Conservation (phyloP, 257 asterid species). For the Coffea canephora region DNA sequence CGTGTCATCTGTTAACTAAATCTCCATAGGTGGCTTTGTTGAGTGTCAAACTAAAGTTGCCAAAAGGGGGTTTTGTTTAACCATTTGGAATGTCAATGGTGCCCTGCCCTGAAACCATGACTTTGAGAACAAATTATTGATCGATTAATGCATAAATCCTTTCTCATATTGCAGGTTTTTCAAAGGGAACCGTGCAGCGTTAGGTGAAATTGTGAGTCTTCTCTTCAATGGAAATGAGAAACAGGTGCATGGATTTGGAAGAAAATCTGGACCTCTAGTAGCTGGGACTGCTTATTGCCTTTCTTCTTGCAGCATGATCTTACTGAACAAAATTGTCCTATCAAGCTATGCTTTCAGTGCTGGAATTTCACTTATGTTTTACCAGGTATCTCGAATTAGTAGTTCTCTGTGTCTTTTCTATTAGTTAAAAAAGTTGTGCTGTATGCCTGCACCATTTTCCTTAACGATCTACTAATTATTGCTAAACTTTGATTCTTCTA, state of each 20-base stretch:
- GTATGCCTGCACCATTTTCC: not conserved
- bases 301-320: conserved; percentile 52
- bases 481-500: not conserved
- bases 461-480: not conserved
- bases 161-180: conserved; percentile 18
- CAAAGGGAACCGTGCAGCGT: conserved; percentile 22
- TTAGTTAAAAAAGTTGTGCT: too few species aligned
- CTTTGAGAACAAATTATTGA: not conserved
- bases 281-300: conserved; percentile 51
- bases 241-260: conserved; percentile 30
- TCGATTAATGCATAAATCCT: not conserved
- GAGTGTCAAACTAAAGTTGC: not conserved
- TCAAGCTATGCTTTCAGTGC: conserved; percentile 46
- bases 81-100: not conserved
- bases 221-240: conserved; percentile 20
- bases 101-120: not conserved
- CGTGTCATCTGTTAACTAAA: not conserved
- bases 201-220: not conserved
- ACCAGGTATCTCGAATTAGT: conserved; percentile 34
- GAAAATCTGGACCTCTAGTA: conserved; percentile 36
- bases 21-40: not conserved
- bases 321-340: conserved; percentile 47
- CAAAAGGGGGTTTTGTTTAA: not conserved
- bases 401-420: not conserved
- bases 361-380: conserved; percentile 49